Conservation (phyloP, 192 early-diverging fungal genomes). For the Podila clonocystis region DNA sequence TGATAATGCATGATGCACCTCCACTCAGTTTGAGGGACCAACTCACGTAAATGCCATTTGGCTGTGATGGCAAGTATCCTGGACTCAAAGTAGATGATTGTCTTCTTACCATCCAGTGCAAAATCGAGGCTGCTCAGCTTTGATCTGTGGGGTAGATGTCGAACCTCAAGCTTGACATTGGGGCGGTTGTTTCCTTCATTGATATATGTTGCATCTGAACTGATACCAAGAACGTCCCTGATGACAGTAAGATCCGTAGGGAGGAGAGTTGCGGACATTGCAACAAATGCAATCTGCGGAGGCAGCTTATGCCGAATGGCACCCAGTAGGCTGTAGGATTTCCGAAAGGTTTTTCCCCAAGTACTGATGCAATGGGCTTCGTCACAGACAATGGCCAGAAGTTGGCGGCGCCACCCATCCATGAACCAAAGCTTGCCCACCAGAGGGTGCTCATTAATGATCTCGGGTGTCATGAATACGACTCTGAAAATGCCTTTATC, state of each 20-base stretch:
- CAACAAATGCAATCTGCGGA: conserved; percentile 8
- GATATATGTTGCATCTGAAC: neutral
- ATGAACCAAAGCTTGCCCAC: conserved; percentile 5
- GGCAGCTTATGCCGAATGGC: conserved; percentile 4
- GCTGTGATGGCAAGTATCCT: too few relatives aligned
- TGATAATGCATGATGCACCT: too few relatives aligned
- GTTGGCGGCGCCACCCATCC: neutral
- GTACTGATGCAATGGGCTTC: conserved; percentile 22
- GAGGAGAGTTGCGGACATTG: conserved; percentile 15
- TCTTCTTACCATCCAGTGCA: neutral
- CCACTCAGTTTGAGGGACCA: too few relatives aligned
- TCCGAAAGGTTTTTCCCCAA: conserved; percentile 16
- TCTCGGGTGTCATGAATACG: conserved; percentile 29
- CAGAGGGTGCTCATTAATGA: neutral
- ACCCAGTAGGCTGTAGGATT: neutral
- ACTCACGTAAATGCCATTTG: too few relatives aligned
- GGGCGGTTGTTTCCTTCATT: conserved; percentile 14
- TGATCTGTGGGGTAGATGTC: neutral
- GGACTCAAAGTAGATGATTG: neutral
- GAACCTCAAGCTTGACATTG: conserved; percentile 17
- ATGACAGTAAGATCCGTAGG: neutral
- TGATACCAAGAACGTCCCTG: conserved; percentile 7
- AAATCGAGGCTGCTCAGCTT: neutral
- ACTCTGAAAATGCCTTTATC: neutral
- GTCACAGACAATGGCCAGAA: conserved; percentile 9